Conservation (phyloP, 225 moss, liverwort and hornwort genomes). For the Polytrichum formosum region DNA sequence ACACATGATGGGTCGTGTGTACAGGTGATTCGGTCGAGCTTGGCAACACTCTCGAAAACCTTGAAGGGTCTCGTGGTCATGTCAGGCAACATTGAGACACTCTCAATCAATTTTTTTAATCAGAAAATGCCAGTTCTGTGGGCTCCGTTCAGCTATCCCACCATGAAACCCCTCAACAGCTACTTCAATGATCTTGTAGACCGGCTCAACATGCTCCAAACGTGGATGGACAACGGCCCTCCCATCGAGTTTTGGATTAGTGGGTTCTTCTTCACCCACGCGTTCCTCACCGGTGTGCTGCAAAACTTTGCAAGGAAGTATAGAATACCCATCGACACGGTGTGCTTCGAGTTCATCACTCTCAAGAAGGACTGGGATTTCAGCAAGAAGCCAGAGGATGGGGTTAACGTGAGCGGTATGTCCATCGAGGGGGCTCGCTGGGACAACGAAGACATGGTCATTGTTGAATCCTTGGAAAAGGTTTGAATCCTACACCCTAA, state of each 20-base stretch:
- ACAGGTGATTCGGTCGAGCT: slow-evolving; percentile 63
- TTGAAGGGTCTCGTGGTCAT: slow-evolving; percentile 67
- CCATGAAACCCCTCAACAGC: slow-evolving; percentile 66
- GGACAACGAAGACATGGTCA: slow-evolving; percentile 51
- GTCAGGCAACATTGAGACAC: slow-evolving; percentile 55
- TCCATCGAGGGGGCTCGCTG: slow-evolving; percentile 77
- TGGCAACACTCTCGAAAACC: slow-evolving; percentile 57
- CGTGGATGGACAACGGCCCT: slow-evolving; percentile 71
- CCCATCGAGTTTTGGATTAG: slow-evolving; percentile 62
- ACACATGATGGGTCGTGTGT: background rate
- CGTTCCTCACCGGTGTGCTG: slow-evolving; percentile 48
- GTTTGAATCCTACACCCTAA: background rate
- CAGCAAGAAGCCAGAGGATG: slow-evolving; percentile 56
- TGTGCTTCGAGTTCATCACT: slow-evolving; percentile 69
- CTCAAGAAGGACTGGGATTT: slow-evolving; percentile 42
- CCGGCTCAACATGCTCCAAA: slow-evolving; percentile 48
- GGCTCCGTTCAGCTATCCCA: slow-evolving; percentile 67
- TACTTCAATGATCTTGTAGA: slow-evolving; percentile 63
- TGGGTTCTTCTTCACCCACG: slow-evolving; percentile 89
- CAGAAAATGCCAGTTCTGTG: slow-evolving; percentile 70
- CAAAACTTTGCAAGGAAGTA: slow-evolving; percentile 75
- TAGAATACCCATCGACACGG: slow-evolving; percentile 63
- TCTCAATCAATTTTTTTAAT: slow-evolving; percentile 58
- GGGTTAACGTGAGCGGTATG: slow-evolving; percentile 76
- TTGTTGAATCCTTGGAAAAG: slow-evolving; percentile 60